These are phyloP conservation scores for Botrytis cinerea DNA, from an alignment of 2,329 filamentous ascomycete species.

Conservation along the genomic window DNA sequence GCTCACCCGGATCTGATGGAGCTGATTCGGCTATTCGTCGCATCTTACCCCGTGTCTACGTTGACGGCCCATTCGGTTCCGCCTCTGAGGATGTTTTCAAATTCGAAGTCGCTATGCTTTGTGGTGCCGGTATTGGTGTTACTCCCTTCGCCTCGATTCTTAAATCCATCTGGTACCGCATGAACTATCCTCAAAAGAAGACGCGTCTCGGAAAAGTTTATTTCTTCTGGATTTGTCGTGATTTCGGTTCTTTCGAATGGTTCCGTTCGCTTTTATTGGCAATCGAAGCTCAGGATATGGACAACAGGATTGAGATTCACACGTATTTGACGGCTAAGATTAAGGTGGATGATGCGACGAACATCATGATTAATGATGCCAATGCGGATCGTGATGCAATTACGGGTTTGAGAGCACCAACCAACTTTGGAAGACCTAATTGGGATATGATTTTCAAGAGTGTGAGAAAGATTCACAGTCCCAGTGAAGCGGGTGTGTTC, in stretches of 20 bases:
- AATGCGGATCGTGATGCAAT: conserved; percentile 83
- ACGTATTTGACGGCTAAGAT: conserved; percentile 87
- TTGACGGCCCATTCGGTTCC: conserved; percentile 83
- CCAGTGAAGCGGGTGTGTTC: conserved; percentile 75
- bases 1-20: conserved; percentile 50
- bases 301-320: conserved; percentile 85
- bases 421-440: conserved; percentile 83
- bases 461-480: conserved; percentile 75
- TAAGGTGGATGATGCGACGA: conserved; percentile 81
- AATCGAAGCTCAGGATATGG: conserved; percentile 82
- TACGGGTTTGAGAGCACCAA: conserved; percentile 77
- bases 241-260: conserved; percentile 89
- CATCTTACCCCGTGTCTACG: conserved; percentile 76
- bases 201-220: conserved; percentile 82
- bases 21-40: conserved; percentile 71
- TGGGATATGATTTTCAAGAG: conserved; percentile 90
- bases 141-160: conserved; percentile 86
- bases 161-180: conserved; percentile 91
- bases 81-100: conserved; percentile 90
- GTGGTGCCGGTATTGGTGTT: conserved; percentile 80
- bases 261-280: conserved; percentile 81
- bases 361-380: conserved; percentile 91
- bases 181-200: conserved; percentile 82
- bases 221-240: conserved; percentile 90
- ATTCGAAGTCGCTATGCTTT: conserved; percentile 77